Percentiles rank a stretch among this genome's conserved stretches.
phyloP scores from a whole-genome alignment of 495 filamentous ascomycete genomes.

The Penicillium riverlandense region DNA sequence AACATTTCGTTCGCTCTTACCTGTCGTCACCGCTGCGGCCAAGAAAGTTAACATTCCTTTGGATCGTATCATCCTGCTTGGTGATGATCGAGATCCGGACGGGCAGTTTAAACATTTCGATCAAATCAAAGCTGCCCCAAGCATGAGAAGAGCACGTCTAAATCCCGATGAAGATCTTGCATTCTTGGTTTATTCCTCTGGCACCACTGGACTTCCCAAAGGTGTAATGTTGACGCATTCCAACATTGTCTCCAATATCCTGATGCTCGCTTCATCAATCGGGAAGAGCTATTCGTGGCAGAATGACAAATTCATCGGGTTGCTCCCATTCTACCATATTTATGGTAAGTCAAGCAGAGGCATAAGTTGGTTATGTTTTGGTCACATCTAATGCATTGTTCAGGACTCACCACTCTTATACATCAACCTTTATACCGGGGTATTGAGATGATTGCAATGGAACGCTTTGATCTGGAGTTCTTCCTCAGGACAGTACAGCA shows the following conservation, averaged over 20 bases:
- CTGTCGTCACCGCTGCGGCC: slow-evolving; percentile 53
- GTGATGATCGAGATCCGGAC: too few relatives aligned
- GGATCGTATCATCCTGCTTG: too few relatives aligned
- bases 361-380: too few relatives aligned
- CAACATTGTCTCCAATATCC: slow-evolving; percentile 65
- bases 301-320: slow-evolving; percentile 43
- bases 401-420: slow-evolving; percentile 42
- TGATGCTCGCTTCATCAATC: slow-evolving; percentile 48
- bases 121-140: slow-evolving; percentile 22
- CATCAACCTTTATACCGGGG: slow-evolving; percentile 54
- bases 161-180: slow-evolving; percentile 32
- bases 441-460: slow-evolving; percentile 56
- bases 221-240: slow-evolving; percentile 73
- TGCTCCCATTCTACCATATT: slow-evolving; percentile 83
- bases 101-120: slow-evolving; percentile 32
- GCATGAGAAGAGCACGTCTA: slow-evolving; percentile 11
- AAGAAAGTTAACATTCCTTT: slow-evolving; percentile 52
- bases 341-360: slow-evolving; percentile 44
- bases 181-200: slow-evolving; percentile 71
- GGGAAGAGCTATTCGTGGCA: slow-evolving; percentile 23
- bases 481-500: slow-evolving; percentile 65
- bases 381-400: too few relatives aligned
- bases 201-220: slow-evolving; percentile 81
- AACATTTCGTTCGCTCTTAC: slow-evolving; percentile 56
- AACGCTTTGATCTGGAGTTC: slow-evolving; percentile 63